Percentiles rank a stretch among this genome's conserved stretches.
These are phyloP conservation scores for Talaromyces sp. DNA, from an alignment of 2,329 filamentous ascomycete species.

Conservation along the genomic window DNA sequence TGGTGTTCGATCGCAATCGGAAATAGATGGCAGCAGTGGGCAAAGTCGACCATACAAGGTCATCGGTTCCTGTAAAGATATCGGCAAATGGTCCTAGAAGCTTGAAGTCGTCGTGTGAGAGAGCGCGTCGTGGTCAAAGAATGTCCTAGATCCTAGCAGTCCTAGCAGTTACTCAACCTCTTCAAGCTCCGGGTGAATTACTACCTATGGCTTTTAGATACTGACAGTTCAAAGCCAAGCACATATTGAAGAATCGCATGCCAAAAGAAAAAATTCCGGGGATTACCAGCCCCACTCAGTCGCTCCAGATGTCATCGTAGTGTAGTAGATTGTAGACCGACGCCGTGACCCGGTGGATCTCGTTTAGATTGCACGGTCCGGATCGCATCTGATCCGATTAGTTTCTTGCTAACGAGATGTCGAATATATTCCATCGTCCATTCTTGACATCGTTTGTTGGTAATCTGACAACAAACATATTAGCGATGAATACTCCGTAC, in stretches of 20 bases:
- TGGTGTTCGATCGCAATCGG: no score
- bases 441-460: conserved; percentile 38
- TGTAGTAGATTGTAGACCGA: conserved; percentile 23
- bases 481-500: neutral
- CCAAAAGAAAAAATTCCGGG: neutral
- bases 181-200: neutral
- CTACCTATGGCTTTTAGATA: neutral
- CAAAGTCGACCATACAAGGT: neutral
- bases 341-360: conserved; percentile 33
- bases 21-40: neutral
- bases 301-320: conserved; percentile 4
- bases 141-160: no score
- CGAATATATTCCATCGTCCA: conserved; percentile 39
- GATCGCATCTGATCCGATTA: conserved; percentile 26
- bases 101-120: no score
- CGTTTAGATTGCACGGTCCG: conserved; percentile 32
- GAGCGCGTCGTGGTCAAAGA: no score
- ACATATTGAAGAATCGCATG: no score
- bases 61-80: no score
- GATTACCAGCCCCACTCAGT: no score
- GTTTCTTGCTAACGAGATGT: conserved; percentile 24
- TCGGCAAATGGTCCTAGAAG: no score
- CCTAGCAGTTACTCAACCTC: neutral
- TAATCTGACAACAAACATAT: conserved; percentile 20
- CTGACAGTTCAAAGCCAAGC: neutral